Evolutionary conservation across 495 filamentous ascomycete species (phyloP).

Genomic region (Bathelium albidoporum): DNA sequence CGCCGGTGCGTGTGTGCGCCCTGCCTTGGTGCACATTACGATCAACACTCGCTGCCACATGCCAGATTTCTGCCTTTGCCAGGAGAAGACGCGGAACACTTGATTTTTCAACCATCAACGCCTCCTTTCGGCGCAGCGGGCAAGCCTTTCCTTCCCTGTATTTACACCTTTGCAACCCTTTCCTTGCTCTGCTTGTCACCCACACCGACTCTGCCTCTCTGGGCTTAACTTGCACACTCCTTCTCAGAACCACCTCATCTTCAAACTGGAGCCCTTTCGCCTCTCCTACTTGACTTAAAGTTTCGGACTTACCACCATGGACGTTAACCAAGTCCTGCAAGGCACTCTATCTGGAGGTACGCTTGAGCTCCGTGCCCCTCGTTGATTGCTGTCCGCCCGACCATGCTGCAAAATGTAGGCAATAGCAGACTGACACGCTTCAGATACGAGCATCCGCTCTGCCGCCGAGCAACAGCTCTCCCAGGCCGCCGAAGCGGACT

Average conservation of each 20-base stretch:
- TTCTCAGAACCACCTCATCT: neutral
- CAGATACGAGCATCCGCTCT: slow-evolving; percentile 82
- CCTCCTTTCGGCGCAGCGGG: neutral
- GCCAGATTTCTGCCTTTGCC: neutral
- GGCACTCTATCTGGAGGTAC: slow-evolving; percentile 83
- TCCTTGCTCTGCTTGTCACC: neutral
- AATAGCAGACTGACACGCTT: slow-evolving; percentile 22
- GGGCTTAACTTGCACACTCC: neutral
- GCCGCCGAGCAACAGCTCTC: slow-evolving; percentile 88
- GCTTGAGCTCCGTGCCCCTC: slow-evolving; percentile 29
- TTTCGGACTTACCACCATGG: slow-evolving; percentile 43
- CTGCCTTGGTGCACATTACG: neutral
- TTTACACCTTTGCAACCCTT: neutral
- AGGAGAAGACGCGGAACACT: neutral
- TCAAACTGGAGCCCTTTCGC: neutral
- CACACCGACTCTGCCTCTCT: neutral
- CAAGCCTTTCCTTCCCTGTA: neutral
- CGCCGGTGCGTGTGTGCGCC: neutral
- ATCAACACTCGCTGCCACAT: neutral
- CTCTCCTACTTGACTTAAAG: neutral
- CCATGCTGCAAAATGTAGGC: neutral
- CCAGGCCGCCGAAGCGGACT: slow-evolving; percentile 85
- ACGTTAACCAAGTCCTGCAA: slow-evolving; percentile 76
- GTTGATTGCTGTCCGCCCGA: neutral
- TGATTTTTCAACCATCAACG: neutral